These are phyloP conservation scores for Dentiscutata heterogama DNA, from an alignment of 371 early-diverging fungal species.

Conservation along the genomic window DNA sequence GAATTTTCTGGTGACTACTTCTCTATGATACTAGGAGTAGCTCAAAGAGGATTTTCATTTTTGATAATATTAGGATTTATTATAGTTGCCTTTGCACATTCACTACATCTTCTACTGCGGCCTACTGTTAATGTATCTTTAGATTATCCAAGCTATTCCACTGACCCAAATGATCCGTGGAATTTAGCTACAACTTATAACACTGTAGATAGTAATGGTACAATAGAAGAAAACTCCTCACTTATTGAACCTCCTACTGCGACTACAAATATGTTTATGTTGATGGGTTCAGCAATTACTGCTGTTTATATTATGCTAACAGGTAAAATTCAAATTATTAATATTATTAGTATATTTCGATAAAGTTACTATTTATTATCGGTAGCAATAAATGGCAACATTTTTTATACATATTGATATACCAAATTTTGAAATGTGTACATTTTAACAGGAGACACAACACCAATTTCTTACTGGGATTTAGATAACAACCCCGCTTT, in stretches of 20 bases:
- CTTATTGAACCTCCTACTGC: too few relatives aligned
- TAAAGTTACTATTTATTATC: too few relatives aligned
- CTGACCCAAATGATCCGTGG: conserved; percentile 28
- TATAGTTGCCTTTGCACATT: not conserved
- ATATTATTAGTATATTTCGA: too few relatives aligned
- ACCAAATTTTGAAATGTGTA: too few relatives aligned
- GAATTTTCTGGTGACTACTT: conserved; percentile 6
- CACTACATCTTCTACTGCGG: not conserved
- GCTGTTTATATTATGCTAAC: not conserved
- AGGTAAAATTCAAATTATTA: too few relatives aligned
- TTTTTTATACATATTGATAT: too few relatives aligned
- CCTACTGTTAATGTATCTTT: not conserved
- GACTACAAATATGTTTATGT: too few relatives aligned
- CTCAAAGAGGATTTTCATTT: not conserved
- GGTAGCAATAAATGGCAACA: too few relatives aligned
- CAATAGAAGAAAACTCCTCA: too few relatives aligned
- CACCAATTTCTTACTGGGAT: not conserved
- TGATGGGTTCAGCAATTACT: too few relatives aligned
- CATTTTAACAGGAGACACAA: conserved; percentile 9
- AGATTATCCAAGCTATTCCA: too few relatives aligned
- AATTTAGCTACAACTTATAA: not conserved
- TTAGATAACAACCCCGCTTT: not conserved
- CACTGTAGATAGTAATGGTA: not conserved
- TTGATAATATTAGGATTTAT: too few relatives aligned
- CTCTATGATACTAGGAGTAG: conserved; percentile 4